A percentile compares a stretch with the other conserved stretches of the same genome.
Conservation (phyloP, 257 asterid genomes). For the Przewalskia tangutica region DNA sequence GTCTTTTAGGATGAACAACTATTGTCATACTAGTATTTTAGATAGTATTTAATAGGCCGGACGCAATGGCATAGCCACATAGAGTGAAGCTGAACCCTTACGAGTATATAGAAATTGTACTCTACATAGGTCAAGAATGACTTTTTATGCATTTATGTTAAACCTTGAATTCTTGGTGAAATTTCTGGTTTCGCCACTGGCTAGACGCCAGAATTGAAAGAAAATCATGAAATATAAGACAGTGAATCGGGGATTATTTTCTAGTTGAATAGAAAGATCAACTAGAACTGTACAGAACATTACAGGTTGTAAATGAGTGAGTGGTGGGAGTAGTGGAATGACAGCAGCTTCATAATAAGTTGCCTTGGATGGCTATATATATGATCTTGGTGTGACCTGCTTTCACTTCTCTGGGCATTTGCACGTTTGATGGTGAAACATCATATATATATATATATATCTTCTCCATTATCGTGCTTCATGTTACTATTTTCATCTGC, state of each 20-base stretch:
- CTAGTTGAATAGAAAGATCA: not conserved
- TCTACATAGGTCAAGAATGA: not conserved
- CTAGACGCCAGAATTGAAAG: not conserved
- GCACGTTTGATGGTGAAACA: not conserved
- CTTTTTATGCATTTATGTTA: not conserved
- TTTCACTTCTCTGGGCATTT: slow-evolving; percentile 3
- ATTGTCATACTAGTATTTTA: not conserved
- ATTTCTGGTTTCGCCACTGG: not conserved
- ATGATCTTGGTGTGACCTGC: not conserved
- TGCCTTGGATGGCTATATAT: slow-evolving; percentile 1
- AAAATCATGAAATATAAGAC: not conserved
- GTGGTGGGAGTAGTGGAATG: not conserved
- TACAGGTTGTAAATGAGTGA: not conserved
- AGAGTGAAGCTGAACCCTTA: not conserved
- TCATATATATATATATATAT: not conserved
- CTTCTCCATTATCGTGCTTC: not conserved
- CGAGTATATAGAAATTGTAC: too few species aligned
- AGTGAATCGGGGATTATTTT: not conserved
- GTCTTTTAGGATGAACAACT: not conserved
- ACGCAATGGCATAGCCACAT: not conserved
- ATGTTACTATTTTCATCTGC: not conserved
- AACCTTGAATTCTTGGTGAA: not conserved
- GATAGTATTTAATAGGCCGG: not conserved
- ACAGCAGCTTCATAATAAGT: not conserved
- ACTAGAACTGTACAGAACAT: not conserved